A percentile compares a stretch with the other conserved stretches of the same genome.
Conservation (phyloP, 106 monocot genomes). For the Dioscorea dumetorum region DNA sequence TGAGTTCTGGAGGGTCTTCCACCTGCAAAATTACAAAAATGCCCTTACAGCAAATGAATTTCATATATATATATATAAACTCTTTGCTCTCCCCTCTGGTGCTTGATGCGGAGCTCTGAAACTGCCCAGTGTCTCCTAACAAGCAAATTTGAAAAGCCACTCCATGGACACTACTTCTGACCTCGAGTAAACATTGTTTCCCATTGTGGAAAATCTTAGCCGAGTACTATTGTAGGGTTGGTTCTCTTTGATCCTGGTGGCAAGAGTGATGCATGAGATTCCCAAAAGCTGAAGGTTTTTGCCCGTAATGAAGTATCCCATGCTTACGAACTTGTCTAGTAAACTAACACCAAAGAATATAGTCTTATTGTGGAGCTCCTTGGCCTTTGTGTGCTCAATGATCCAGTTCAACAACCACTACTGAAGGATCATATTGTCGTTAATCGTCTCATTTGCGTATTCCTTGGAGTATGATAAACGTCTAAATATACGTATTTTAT, state of each 20-base stretch:
- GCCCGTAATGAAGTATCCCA: conserved; percentile 57
- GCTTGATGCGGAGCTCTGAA: too few relatives aligned
- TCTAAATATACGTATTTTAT: too few relatives aligned
- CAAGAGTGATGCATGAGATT: conserved; percentile 74
- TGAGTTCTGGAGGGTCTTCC: too few relatives aligned
- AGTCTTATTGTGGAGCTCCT: conserved; percentile 61
- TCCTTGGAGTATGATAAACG: too few relatives aligned
- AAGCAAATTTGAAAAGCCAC: conserved; percentile 66
- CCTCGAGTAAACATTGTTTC: conserved; percentile 43
- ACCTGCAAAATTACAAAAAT: too few relatives aligned
- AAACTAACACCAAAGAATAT: conserved; percentile 78
- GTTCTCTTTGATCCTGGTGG: conserved; percentile 87
- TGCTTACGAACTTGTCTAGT: conserved; percentile 71
- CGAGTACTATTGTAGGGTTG: conserved; percentile 85
- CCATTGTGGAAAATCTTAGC: conserved; percentile 45
- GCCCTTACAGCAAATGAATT: too few relatives aligned
- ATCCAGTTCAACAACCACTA: too few relatives aligned
- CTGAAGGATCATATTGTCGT: too few relatives aligned
- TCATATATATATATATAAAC: too few relatives aligned
- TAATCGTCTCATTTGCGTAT: too few relatives aligned
- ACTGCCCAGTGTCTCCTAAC: conserved; percentile 2
- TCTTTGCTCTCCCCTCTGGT: too few relatives aligned
- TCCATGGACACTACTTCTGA: conserved; percentile 97
- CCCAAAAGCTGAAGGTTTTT: conserved; percentile 72
- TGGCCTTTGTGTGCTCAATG: conserved; percentile 56